Evolutionary conservation across 768 basidiomycete genomes (phyloP).

Genomic region (Kwoniella bestiolae): DNA sequence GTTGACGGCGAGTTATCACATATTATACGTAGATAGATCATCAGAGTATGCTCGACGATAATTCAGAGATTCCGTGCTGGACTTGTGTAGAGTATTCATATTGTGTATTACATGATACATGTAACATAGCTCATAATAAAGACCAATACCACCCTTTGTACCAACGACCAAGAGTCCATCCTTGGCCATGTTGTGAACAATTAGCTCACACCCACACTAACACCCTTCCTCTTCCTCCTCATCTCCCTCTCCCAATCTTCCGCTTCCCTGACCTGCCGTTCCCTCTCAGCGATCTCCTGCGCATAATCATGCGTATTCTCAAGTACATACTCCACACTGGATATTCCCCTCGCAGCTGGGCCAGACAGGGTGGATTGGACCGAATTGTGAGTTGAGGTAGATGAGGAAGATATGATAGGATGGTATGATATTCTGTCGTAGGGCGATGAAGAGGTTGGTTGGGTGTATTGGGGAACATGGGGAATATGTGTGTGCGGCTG

Average conservation of each 20-base stretch:
- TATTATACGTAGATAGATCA: neutral
- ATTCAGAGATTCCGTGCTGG: too few relatives aligned
- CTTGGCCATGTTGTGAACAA: neutral
- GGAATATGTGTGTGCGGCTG: constrained; percentile 56
- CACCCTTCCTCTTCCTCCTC: constrained; percentile 14
- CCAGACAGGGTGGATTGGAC: constrained; percentile 23
- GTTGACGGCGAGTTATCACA: neutral
- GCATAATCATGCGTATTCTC: constrained; percentile 19
- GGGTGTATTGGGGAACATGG: constrained; percentile 47
- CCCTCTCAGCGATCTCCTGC: constrained; percentile 13
- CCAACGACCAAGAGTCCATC: neutral
- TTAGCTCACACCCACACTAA: constrained; percentile 4
- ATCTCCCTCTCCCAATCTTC: constrained; percentile 39
- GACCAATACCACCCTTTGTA: too few relatives aligned
- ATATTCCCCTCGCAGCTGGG: constrained; percentile 28
- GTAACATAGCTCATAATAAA: neutral
- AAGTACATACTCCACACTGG: constrained; percentile 52
- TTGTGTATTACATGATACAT: neutral
- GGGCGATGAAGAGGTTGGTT: constrained; percentile 28
- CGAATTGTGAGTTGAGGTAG: constrained; percentile 3
- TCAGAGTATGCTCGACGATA: too few relatives aligned
- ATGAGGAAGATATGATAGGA: constrained; percentile 22
- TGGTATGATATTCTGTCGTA: constrained; percentile 12
- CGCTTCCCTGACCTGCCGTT: constrained; percentile 36
- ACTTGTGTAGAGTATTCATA: too few relatives aligned